Evolutionary conservation across 1,284 basidiomycete species (phyloP).

Genomic region (Termitomyces sp.): DNA sequence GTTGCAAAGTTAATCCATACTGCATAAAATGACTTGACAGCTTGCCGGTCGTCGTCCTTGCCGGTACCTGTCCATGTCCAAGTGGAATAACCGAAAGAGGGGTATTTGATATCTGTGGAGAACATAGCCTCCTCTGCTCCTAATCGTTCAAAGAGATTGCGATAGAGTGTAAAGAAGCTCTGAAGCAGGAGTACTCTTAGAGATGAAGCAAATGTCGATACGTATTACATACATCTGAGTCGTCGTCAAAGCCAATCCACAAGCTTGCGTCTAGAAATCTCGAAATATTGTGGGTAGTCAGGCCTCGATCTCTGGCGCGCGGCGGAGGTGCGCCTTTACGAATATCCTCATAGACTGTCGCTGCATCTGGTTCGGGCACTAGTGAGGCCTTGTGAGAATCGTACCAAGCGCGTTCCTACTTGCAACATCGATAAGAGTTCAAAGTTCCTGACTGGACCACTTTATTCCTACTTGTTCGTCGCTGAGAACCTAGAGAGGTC

Average conservation of each 20-base stretch:
- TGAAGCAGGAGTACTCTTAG: slow-evolving; percentile 26
- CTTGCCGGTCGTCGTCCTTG: slow-evolving; percentile 36
- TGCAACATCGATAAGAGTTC: slow-evolving; percentile 22
- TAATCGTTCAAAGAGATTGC: slow-evolving; percentile 83
- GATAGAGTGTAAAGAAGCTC: slow-evolving; percentile 91
- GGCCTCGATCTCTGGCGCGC: slow-evolving; percentile 72
- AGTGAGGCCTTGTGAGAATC: slow-evolving; percentile 92
- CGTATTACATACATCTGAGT: slow-evolving; percentile 50
- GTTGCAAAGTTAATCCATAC: slow-evolving; percentile 88
- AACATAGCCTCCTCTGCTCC: slow-evolving; percentile 76
- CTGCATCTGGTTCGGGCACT: slow-evolving; percentile 76
- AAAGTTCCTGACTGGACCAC: not conserved
- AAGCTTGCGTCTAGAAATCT: slow-evolving; percentile 81
- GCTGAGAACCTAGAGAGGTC: slow-evolving; percentile 61
- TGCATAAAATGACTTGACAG: slow-evolving; percentile 77
- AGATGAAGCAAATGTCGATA: not conserved
- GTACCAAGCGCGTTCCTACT: slow-evolving; percentile 97
- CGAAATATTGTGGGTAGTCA: slow-evolving; percentile 77
- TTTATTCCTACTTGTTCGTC: slow-evolving; percentile 77
- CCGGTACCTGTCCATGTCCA: slow-evolving; percentile 63
- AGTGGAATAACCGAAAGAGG: slow-evolving; percentile 79
- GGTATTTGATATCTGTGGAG: slow-evolving; percentile 52
- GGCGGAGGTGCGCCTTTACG: slow-evolving; percentile 64
- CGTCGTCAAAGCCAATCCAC: slow-evolving; percentile 71
- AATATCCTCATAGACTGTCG: slow-evolving; percentile 83